A percentile compares a stretch with the other conserved stretches of the same genome.
Conservation (phyloP, 495 filamentous ascomycete genomes). For the Entonaema liquescens region DNA sequence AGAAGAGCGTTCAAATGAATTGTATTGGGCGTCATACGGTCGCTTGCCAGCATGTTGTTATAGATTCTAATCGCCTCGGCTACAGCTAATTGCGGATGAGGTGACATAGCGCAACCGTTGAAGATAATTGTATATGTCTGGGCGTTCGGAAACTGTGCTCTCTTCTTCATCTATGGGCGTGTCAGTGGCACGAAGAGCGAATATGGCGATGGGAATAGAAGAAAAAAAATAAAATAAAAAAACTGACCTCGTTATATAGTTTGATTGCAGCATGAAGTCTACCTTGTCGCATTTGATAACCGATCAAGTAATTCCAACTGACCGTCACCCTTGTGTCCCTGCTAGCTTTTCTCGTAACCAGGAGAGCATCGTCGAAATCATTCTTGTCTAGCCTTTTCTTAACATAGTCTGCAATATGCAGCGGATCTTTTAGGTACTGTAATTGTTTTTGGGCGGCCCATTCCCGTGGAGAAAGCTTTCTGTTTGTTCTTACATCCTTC, state of each 20-base stretch:
- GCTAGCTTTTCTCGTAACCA: constrained; percentile 72
- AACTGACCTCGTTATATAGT: constrained; percentile 81
- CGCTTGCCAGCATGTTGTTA: constrained; percentile 70
- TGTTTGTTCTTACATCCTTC: constrained; percentile 37
- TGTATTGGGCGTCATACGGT: constrained; percentile 68
- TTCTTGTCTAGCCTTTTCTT: constrained; percentile 60
- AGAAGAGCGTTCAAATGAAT: constrained; percentile 89
- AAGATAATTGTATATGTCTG: constrained; percentile 86
- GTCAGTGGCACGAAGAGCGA: not conserved
- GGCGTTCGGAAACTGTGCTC: constrained; percentile 74
- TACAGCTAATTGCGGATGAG: constrained; percentile 61
- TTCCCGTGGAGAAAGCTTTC: constrained; percentile 28
- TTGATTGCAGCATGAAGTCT: constrained; percentile 70
- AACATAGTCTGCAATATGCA: constrained; percentile 70
- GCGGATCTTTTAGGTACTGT: constrained; percentile 70
- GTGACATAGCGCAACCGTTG: constrained; percentile 69
- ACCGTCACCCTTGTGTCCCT: constrained; percentile 67
- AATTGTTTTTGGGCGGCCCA: constrained; percentile 63
- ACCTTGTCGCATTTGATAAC: constrained; percentile 69
- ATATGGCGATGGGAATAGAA: not conserved
- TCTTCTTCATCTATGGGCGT: constrained; percentile 88
- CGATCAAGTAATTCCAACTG: constrained; percentile 88
- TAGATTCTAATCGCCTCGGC: constrained; percentile 74
- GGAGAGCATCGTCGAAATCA: constrained; percentile 68
- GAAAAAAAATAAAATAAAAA: not conserved